These are phyloP conservation scores for Ustilago bromivora DNA, from an alignment of 1,284 basidiomycete species.

Conservation along the genomic window DNA sequence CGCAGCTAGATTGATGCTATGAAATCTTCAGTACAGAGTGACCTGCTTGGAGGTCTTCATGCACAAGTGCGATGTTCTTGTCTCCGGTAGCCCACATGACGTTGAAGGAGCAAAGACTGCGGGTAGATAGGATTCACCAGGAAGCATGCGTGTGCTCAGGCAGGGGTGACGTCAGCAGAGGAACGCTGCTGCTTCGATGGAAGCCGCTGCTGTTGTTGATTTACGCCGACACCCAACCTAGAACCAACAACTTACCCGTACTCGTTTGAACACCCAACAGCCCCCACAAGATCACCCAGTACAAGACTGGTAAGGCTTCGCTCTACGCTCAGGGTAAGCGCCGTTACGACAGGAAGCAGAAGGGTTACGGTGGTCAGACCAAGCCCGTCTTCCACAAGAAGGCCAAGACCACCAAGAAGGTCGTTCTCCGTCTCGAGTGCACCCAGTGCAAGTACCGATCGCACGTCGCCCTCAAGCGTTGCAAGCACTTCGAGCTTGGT, in stretches of 20 bases:
- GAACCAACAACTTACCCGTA: slow-evolving; percentile 12
- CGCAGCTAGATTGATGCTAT: too few relatives aligned
- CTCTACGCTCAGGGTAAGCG: slow-evolving; percentile 93
- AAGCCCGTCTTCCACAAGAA: slow-evolving; percentile 99
- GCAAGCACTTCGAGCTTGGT: slow-evolving; percentile 99
- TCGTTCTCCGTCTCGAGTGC: slow-evolving; percentile 96
- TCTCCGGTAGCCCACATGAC: too few relatives aligned
- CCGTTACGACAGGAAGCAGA: slow-evolving; percentile 97
- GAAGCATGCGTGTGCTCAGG: too few relatives aligned
- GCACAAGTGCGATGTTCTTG: too few relatives aligned
- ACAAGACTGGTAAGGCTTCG: slow-evolving; percentile 71
- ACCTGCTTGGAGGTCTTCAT: too few relatives aligned
- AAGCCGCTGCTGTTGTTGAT: not conserved
- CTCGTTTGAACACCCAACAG: slow-evolving; percentile 23
- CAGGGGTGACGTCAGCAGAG: too few relatives aligned
- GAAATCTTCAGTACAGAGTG: too few relatives aligned
- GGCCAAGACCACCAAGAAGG: slow-evolving; percentile 92
- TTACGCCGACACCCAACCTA: not conserved
- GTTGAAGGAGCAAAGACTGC: too few relatives aligned
- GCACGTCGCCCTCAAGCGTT: slow-evolving; percentile 89
- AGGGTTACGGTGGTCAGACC: slow-evolving; percentile 99
- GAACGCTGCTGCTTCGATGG: not conserved
- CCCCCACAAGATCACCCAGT: slow-evolving; percentile 70
- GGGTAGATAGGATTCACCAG: too few relatives aligned
- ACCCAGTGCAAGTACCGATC: slow-evolving; percentile 93